phyloP scores from a whole-genome alignment of 2,329 filamentous ascomycete genomes.

The Clarireedia homoeocarpa region DNA sequence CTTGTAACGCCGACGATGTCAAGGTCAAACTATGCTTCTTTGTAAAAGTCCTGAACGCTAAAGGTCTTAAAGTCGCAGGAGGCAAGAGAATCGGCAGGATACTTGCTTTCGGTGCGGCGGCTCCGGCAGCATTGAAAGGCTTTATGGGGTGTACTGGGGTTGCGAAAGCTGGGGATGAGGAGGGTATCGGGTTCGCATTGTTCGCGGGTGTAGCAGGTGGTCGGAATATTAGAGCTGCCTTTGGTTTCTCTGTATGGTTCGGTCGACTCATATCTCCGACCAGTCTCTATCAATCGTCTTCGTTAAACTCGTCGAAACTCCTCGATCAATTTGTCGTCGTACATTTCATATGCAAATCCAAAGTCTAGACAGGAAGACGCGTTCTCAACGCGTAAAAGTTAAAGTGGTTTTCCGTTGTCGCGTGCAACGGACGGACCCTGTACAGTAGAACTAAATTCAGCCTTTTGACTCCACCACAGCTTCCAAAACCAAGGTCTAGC shows the following conservation, averaged over 20 bases:
- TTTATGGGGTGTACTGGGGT: slow-evolving; percentile 76
- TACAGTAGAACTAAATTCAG: not conserved
- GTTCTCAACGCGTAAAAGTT: slow-evolving; percentile 12
- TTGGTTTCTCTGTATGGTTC: slow-evolving; percentile 19
- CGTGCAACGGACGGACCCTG: slow-evolving; percentile 2
- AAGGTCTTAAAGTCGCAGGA: slow-evolving; percentile 74
- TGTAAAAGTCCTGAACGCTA: slow-evolving; percentile 92
- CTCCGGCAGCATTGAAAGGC: slow-evolving; percentile 39
- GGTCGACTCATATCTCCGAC: slow-evolving; percentile 21
- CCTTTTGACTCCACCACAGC: not conserved
- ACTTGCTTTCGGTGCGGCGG: slow-evolving; percentile 24
- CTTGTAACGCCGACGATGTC: slow-evolving; percentile 76
- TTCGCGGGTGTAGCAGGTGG: slow-evolving; percentile 21
- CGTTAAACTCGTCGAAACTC: not conserved
- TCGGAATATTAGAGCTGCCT: slow-evolving; percentile 25
- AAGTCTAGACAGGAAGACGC: slow-evolving; percentile 11
- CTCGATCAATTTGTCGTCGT: not conserved
- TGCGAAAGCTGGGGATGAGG: slow-evolving; percentile 83
- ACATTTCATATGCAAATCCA: not conserved
- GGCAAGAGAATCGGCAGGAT: slow-evolving; percentile 87
- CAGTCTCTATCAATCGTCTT: not conserved
- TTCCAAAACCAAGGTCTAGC: not conserved
- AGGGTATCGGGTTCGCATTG: slow-evolving; percentile 57
- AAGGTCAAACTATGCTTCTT: slow-evolving; percentile 96
- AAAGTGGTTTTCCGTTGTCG: slow-evolving; percentile 5